phyloP scores from a whole-genome alignment of 805 yeast species.

The Spathaspora arborariae region DNA sequence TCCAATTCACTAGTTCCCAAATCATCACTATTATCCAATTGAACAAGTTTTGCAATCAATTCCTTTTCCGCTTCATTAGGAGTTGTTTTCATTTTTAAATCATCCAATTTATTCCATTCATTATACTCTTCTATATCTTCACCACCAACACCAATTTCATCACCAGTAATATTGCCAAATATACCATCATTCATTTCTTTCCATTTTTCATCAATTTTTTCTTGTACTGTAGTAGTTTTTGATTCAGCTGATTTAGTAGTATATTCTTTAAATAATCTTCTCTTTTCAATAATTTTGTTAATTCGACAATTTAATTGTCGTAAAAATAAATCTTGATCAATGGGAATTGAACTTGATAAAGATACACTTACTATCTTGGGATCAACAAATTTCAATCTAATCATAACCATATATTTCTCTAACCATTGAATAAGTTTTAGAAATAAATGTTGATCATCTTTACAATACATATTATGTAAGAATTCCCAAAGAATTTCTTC shows the following conservation, averaged over 20 bases:
- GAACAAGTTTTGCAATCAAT: background rate
- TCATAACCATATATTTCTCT: slow-evolving; percentile 56
- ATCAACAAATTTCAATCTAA: slow-evolving; percentile 55
- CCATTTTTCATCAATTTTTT: slow-evolving; percentile 39
- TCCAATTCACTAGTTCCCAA: slow-evolving; percentile 29
- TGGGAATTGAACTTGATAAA: slow-evolving; percentile 18
- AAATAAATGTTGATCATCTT: slow-evolving; percentile 71
- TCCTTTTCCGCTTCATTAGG: background rate
- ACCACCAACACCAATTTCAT: slow-evolving; percentile 34
- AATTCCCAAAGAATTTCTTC: slow-evolving; percentile 70
- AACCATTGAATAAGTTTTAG: slow-evolving; percentile 73
- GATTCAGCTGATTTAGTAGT: slow-evolving; percentile 17
- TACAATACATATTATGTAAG: slow-evolving; percentile 74
- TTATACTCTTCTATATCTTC: slow-evolving; percentile 46
- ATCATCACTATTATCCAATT: slow-evolving; percentile 13
- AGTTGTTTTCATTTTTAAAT: slow-evolving; percentile 7
- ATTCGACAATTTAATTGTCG: slow-evolving; percentile 41
- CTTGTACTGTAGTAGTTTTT: slow-evolving; percentile 11
- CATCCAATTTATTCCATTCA: slow-evolving; percentile 17
- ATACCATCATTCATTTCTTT: slow-evolving; percentile 35
- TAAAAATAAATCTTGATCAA: slow-evolving; percentile 31
- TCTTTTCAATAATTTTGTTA: slow-evolving; percentile 30
- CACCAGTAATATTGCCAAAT: slow-evolving; percentile 20
- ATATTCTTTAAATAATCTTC: slow-evolving; percentile 35
- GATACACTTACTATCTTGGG: slow-evolving; percentile 35